Evolutionary conservation across 179 eudicot species (phyloP), one percentile per base, ranked within the genome.

Genomic region (Vitellaria paradoxa): DNA sequence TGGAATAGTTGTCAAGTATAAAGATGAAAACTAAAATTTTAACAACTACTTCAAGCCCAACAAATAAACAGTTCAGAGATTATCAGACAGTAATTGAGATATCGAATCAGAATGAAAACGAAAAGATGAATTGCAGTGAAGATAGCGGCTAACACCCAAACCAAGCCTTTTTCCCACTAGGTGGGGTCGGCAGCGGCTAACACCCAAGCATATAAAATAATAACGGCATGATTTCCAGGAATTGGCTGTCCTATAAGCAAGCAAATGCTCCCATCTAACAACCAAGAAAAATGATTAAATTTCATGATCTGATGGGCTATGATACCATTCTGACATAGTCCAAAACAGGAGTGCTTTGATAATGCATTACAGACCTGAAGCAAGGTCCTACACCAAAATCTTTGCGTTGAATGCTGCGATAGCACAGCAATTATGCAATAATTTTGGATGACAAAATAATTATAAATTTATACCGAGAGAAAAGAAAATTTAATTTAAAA

Each of bases 1-100:
- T 53, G 7, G 23, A 60, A n/a, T 42, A 59, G 77, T 50, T 13
- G 23, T 45, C 72, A 81, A 56, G 68, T 65, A 76, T 17, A 21
- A 18, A 60, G 57, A 66, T 46, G 40, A 20, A n/a, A 50, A 21
- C 40, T 18, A 40, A 46, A 57, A 72, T 21, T 42, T 15, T 53
- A 61, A 46, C 20, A 52, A 60, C 42, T 21, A 64, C 56, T 37
- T 64, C 59, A 17, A 56, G 56, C 57, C 23, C 45, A 66, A n/a
- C 62, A 46, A 53, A 1, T 40, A 37, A 37, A 9, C 20, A 37
- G 37, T 20, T 45, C 26, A 12, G 66, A 74, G n/a, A 24, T 14
- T 61, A 52, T 53, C 42, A 74, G 47, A 61, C 24, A 67, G 73
- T 24, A 68, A 68, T 50, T 15, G 30, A 69, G 52, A 75, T 24